phyloP scores from a whole-genome alignment of 768 basidiomycete genomes.

The Polyporus arcularius region DNA sequence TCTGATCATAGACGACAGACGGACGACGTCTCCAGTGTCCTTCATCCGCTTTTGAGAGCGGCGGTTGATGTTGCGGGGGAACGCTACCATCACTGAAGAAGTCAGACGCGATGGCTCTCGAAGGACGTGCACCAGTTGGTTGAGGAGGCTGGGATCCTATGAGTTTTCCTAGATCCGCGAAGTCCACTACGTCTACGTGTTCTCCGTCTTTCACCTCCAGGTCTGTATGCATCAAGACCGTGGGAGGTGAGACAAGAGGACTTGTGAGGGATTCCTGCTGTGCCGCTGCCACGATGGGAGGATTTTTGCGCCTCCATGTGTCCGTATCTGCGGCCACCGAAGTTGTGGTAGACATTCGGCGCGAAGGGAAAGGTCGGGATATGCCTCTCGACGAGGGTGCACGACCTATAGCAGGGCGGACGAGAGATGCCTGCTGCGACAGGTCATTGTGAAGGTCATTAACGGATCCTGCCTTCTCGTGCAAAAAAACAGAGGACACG shows the following conservation, averaged over 20 bases:
- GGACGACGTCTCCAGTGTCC: slow-evolving; percentile 47
- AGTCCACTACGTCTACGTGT: slow-evolving; percentile 79
- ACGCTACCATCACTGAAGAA: slow-evolving; percentile 61
- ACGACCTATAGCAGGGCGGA: slow-evolving; percentile 24
- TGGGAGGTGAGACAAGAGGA: slow-evolving; percentile 26
- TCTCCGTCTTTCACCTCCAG: slow-evolving; percentile 53
- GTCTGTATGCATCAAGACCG: slow-evolving; percentile 36
- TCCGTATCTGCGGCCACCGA: slow-evolving; percentile 39
- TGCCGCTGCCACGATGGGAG: slow-evolving; percentile 36
- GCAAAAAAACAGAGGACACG: slow-evolving; percentile 28
- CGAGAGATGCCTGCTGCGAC: not conserved
- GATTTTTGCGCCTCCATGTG: slow-evolving; percentile 67
- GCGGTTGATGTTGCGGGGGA: not conserved
- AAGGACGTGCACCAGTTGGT: slow-evolving; percentile 28
- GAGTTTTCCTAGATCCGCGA: slow-evolving; percentile 73
- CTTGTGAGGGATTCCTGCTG: slow-evolving; percentile 33
- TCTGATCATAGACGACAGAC: not conserved
- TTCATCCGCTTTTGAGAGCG: slow-evolving; percentile 36
- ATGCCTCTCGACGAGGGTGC: slow-evolving; percentile 37
- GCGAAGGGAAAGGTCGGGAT: slow-evolving; percentile 29
- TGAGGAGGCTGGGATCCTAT: slow-evolving; percentile 45
- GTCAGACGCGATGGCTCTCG: slow-evolving; percentile 64
- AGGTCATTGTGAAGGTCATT: not conserved
- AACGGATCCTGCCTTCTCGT: slow-evolving; percentile 3
- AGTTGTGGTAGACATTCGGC: slow-evolving; percentile 20